Base-by-base conservation (phyloP, 179 eudicot genomes). In the Silene noctiflora region DNA sequence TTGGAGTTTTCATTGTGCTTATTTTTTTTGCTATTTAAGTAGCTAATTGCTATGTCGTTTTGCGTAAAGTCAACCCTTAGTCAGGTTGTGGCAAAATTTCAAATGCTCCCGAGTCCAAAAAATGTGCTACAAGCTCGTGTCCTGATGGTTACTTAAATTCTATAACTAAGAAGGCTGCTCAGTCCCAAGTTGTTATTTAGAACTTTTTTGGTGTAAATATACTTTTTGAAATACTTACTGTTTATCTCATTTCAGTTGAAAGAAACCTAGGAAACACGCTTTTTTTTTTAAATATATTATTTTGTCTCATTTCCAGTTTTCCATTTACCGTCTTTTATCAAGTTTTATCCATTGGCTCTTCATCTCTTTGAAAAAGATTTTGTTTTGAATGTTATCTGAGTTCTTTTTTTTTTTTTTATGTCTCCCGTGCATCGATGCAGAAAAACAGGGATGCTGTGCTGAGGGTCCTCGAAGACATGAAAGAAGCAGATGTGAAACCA, bases 391-490 rank as follows among this genome's bases (percentile, higher is more conserved):
- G 25, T 53, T 27, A 1, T 44, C 71, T 71, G 20, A 6, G 6
- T 42, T 55, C 44, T 60, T 13, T 66, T 68, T 75, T 31, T 29
- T 25, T 25, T 25, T 25, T 25, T 25, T 25, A 25, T 69, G 20
- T 31, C 19, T 24, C 53, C 62, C 68, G 31, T 80, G 44, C 63
- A 61, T 74, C 42, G 75, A 46, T 90, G 85, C 92, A 95, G 98
- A 90, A 89, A 83, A 88, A 93, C 85, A 71, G 77, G 69, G 22
- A 65, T 60, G 87, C 83, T 71, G 96, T 78, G 62, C 73, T 69
- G 74, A 79, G 62, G 83, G 91, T 89, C 75, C 91, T 95, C 70
- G 74, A 88, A 71, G 80, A 83, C 83, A 95, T 95, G 99, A 84
- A 95, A 78, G 64, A 79, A 35, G 89, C 94, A 66, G 82, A 70